Conservation (phyloP, 164 flowering plant genomes). For the Aristolochia californica region DNA sequence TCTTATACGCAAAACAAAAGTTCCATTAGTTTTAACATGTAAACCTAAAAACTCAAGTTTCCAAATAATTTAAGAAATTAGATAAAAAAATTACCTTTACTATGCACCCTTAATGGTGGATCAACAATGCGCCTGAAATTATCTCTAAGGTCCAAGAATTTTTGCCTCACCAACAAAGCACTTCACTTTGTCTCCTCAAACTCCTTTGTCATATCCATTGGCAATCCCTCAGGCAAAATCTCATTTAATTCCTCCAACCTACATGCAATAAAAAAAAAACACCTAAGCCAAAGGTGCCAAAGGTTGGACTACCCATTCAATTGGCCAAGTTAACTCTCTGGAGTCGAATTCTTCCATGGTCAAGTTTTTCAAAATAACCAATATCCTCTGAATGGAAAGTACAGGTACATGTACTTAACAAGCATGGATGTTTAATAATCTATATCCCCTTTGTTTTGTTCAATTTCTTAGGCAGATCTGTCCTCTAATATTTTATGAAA, state of each 20-base stretch:
- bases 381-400: too few relatives aligned
- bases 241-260: constrained; percentile 26
- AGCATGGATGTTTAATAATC: too few relatives aligned
- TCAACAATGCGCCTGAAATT: constrained; percentile 70
- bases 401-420: too few relatives aligned
- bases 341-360: too few relatives aligned
- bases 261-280: not conserved
- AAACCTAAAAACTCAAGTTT: not conserved
- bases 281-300: too few relatives aligned
- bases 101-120: constrained; percentile 33
- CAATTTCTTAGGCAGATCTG: too few relatives aligned
- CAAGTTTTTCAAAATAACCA: too few relatives aligned
- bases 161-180: constrained; percentile 54
- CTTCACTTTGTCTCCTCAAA: constrained; percentile 48
- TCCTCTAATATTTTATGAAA: too few relatives aligned
- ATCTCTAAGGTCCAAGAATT: constrained; percentile 70
- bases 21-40: not conserved
- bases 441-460: too few relatives aligned
- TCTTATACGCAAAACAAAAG: too few relatives aligned
- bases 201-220: constrained; percentile 51
- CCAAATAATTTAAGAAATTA: not conserved
- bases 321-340: too few relatives aligned
- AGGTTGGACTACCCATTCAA: too few relatives aligned
- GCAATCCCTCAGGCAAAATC: constrained; percentile 56
- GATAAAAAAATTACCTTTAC: constrained; percentile 25